These are phyloP conservation scores for Phytophthora megakarya DNA, from an alignment of 352 stramenopile genomes.

Conservation along the genomic window DNA sequence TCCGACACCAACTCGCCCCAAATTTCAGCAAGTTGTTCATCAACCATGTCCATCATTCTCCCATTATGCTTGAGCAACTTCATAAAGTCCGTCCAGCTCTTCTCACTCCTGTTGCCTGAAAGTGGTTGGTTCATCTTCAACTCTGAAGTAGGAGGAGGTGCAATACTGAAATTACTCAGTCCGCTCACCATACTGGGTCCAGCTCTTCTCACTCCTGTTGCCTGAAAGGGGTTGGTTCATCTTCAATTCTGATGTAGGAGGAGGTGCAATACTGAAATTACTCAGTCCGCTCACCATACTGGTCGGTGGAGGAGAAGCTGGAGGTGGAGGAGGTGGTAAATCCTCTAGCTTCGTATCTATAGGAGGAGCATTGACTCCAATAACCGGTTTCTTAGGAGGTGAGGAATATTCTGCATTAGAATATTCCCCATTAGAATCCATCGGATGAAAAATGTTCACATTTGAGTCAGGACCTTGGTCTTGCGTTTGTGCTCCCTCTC, in stretches of 20 bases:
- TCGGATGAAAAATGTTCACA: slow-evolving; percentile 25
- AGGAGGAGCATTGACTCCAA: slow-evolving; percentile 12
- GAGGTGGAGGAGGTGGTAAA: not conserved
- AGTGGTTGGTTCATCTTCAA: slow-evolving; percentile 29
- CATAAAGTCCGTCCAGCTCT: slow-evolving; percentile 44
- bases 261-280: slow-evolving; percentile 32
- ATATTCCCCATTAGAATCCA: slow-evolving; percentile 17
- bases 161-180: slow-evolving; percentile 35
- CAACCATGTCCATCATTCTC: slow-evolving; percentile 32
- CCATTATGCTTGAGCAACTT: slow-evolving; percentile 38
- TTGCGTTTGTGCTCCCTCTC: not conserved
- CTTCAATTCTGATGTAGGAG: slow-evolving; percentile 26
- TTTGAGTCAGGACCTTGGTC: slow-evolving; percentile 4
- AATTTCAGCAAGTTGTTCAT: slow-evolving; percentile 35
- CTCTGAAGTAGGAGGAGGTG: slow-evolving; percentile 21
- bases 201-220: slow-evolving; percentile 36
- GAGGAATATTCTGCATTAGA: slow-evolving; percentile 20
- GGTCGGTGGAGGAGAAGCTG: slow-evolving; percentile 17
- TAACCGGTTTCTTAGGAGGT: slow-evolving; percentile 8
- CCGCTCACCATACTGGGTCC: too few relatives aligned
- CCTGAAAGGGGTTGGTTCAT: slow-evolving; percentile 26
- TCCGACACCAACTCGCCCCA: slow-evolving; percentile 28
- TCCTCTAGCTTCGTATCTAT: slow-evolving; percentile 31
- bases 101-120: slow-evolving; percentile 30
- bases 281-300: slow-evolving; percentile 25